Evolutionary conservation across 345 rosid genomes (phyloP).

Genomic region (Eucalyptus dawsonii): DNA sequence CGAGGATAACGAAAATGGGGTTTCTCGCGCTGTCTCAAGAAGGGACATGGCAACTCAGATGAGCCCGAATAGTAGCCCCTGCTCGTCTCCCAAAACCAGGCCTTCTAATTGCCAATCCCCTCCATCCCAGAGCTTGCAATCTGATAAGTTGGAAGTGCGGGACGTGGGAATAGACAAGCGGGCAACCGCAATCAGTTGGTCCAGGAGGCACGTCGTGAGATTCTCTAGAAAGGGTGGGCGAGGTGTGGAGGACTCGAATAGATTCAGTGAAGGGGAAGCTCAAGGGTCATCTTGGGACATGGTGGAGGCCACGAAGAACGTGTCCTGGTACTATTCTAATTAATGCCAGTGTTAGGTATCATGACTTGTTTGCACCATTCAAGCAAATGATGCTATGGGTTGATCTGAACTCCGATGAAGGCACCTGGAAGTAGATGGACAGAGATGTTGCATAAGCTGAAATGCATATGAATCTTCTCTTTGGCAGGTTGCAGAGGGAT

Average conservation of each 20-base stretch:
- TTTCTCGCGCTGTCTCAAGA: constrained; percentile 35
- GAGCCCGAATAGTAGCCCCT: constrained; percentile 47
- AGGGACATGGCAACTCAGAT: constrained; percentile 95
- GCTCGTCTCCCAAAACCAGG: constrained; percentile 26
- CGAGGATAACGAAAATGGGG: constrained; percentile 14
- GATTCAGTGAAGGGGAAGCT: constrained; percentile 1
- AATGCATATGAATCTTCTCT: not conserved
- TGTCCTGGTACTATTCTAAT: constrained; percentile 40
- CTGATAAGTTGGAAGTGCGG: constrained; percentile 46
- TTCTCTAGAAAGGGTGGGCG: constrained; percentile 25
- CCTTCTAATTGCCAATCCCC: constrained; percentile 16
- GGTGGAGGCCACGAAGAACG: constrained; percentile 41
- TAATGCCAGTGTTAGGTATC: not conserved
- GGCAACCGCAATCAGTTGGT: constrained; percentile 43
- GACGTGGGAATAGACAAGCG: constrained; percentile 76
- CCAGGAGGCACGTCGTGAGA: constrained; percentile 34
- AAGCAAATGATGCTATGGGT: not conserved
- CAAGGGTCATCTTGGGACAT: constrained; percentile 43
- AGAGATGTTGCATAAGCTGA: not conserved
- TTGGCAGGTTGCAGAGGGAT: constrained; percentile 61
- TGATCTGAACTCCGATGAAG: not conserved
- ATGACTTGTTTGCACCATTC: not conserved
- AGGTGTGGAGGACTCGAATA: constrained; percentile 19
- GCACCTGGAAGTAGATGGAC: not conserved
- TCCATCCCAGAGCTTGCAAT: constrained; percentile 12